Base-by-base conservation (phyloP, 129 eudicot genomes). In the Escallonia rubra region DNA sequence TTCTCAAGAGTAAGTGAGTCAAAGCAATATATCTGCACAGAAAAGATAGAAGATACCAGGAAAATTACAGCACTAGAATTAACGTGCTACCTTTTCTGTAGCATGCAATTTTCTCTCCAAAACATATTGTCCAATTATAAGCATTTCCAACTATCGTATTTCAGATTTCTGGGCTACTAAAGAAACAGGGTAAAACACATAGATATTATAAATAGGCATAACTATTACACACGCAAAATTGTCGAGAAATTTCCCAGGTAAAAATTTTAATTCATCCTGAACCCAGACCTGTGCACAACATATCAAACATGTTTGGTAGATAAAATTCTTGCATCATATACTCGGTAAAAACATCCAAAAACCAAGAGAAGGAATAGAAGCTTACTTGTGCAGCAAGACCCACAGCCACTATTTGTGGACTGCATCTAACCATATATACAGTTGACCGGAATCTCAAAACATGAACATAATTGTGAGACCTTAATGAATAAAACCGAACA, bases 301-400 rank as follows among this genome's bases (percentile, higher is more conserved):
- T 23, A 23, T 46, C 10, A 46, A 6, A 46, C 10, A 46, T 9
- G 50, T 46, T 46, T 9, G 6, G 50, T 46, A 46, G 2, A 5
- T 9, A 5, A 9, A 5, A 9, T 46, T 46, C 0, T 46, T 9
- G 50, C 50, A 46, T 9, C 50, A 5, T 5, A 1, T 46, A 46
- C 50, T 46, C 2, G 50, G 34, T 23, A 46, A 9, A 46, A 46
- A 46, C 50, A 46, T 5, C 50, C 6, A 46, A 46, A 46, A 46
- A 46, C 6, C 6, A 46, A 9, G 50, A 5, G 40, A 61, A 55
- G 43, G 64, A 67, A 48, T 10, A 15, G 65, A 63, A 56, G 58
- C 90, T 84, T 79, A 94, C 99, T 77, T 94, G 99, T 64, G 96
- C 73, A 34, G 87, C 85, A 67, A 94, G 99, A 45, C 95, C 96